These are phyloP conservation scores for Suillus lakei DNA, from an alignment of 768 basidiomycete genomes.

Conservation along the genomic window DNA sequence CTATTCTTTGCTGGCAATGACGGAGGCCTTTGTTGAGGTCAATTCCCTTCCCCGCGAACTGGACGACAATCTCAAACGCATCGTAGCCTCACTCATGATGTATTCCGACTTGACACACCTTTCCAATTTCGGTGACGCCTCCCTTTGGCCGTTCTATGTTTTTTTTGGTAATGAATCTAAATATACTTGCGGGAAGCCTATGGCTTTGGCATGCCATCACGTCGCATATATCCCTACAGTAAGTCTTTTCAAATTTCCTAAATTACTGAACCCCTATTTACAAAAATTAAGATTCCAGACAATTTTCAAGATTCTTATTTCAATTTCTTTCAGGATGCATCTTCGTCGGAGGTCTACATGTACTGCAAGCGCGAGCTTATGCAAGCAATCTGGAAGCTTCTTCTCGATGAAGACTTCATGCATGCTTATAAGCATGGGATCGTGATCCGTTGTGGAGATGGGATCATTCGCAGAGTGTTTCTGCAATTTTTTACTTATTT, in stretches of 20 bases:
- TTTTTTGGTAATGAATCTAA: constrained; percentile 22
- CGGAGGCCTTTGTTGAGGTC: constrained; percentile 9
- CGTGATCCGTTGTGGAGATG: constrained; percentile 23
- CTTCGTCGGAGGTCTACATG: constrained; percentile 6
- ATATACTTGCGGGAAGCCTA: constrained; percentile 15
- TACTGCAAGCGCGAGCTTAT: too few species aligned
- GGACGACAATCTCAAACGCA: constrained; percentile 15
- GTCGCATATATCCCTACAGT: constrained; percentile 16
- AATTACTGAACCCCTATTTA: neutral
- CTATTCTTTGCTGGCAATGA: neutral
- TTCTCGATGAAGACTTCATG: too few species aligned
- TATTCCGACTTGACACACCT: constrained; percentile 32
- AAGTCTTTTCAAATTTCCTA: neutral
- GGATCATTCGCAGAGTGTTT: constrained; percentile 18
- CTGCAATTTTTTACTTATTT: constrained; percentile 23
- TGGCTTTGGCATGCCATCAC: constrained; percentile 15
- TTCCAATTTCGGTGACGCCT: constrained; percentile 16
- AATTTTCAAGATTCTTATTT: constrained; percentile 8
- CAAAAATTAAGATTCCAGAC: constrained; percentile 2
- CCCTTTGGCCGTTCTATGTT: constrained; percentile 25
- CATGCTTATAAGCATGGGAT: too few species aligned
- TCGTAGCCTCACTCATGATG: constrained; percentile 23
- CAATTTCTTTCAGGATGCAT: neutral
- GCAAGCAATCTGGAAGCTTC: too few species aligned
- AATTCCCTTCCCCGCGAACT: constrained; percentile 15